Base-by-base conservation (phyloP, 1,284 basidiomycete species). In the Pisolithus thermaeus region DNA sequence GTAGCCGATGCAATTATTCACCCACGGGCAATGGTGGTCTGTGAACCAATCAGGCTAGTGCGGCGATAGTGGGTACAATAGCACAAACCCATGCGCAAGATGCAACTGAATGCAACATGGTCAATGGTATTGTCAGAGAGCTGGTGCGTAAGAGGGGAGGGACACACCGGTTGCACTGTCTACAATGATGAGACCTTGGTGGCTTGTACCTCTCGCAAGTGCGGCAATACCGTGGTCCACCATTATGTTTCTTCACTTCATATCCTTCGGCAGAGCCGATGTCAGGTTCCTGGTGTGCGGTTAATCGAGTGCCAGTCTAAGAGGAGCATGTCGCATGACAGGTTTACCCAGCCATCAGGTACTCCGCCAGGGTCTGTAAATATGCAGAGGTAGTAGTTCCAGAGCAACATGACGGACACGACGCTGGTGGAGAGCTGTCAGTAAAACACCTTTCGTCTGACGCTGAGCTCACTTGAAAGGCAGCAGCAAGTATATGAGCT, bases 11-110 rank as follows among this genome's bases (percentile, higher is more conserved):
- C 92, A 92, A 65, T 91, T 92, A 63, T 91, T 90, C 51, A 90
- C 84, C 90, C 89, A 92, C 22, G 89, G 89, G 65, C 93, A 96
- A 61, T 96, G 93, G 61, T 97, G 93, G 71, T 92, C 87, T 90
- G 56, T n/a, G 39, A 38, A 51, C 47, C 30, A 55, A 52, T 46
- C 47, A 41, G 55, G 35, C 40, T 30, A 47, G 32, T 46, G 7
- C 22, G 36, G 12, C 20, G 9, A 43, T 30, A 38, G 32, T 16
- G 32, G 39, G 47, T 23, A 27, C 39, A 32, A 54, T 46, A 38
- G 43, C 23, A 59, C 73, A 49, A 62, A 86, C 90, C 87, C 86
- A 93, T 92, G 44, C 88, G 80, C 50, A 92, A 76, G 7, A 92
- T 77, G 67, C 88, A 90, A 66, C 87, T 90, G 44, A 32, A 22